A percentile compares a stretch with the other conserved stretches of the same genome.
phyloP scores from a whole-genome alignment of 495 filamentous ascomycete species.

The Neurospora sp. region DNA sequence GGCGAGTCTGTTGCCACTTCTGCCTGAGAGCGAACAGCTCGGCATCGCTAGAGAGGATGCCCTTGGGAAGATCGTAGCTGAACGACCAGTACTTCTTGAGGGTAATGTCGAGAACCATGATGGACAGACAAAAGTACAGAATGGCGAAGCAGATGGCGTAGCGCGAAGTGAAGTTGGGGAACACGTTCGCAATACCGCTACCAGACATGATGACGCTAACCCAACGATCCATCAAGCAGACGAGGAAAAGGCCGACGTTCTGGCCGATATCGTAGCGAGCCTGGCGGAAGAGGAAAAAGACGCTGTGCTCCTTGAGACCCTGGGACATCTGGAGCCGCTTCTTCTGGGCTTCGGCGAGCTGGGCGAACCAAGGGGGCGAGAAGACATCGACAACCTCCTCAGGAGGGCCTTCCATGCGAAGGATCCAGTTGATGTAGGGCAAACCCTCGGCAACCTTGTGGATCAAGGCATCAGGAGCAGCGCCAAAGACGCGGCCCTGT shows the following conservation, averaged over 20 bases:
- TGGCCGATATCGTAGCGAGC: conserved; percentile 16
- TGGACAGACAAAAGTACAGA: conserved; percentile 18
- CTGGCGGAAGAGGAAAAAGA: conserved; percentile 21
- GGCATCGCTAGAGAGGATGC: conserved; percentile 5
- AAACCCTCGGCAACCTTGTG: conserved; percentile 7
- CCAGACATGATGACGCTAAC: conserved; percentile 17
- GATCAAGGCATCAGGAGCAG: conserved; percentile 1
- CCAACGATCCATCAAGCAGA: conserved; percentile 23
- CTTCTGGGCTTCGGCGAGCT: conserved; percentile 14
- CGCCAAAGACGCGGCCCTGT: background rate
- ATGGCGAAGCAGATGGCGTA: conserved; percentile 22
- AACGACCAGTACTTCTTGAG: conserved; percentile 15
- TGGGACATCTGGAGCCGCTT: conserved; percentile 16
- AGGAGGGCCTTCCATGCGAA: conserved; percentile 4
- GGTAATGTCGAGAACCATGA: conserved; percentile 15
- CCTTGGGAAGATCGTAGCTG: conserved; percentile 10
- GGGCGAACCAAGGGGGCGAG: conserved; percentile 18
- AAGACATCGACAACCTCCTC: conserved; percentile 5
- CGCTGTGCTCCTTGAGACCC: conserved; percentile 23
- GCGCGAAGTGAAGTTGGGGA: conserved; percentile 12
- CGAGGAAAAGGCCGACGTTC: conserved; percentile 20
- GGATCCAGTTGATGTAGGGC: conserved; percentile 20
- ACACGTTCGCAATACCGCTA: conserved; percentile 5
- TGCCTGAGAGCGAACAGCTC: conserved; percentile 2
- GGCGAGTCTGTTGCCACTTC: conserved; percentile 11